Conservation (phyloP, 1,284 basidiomycete genomes). For the Apiotrichum akiyoshidainum region DNA sequence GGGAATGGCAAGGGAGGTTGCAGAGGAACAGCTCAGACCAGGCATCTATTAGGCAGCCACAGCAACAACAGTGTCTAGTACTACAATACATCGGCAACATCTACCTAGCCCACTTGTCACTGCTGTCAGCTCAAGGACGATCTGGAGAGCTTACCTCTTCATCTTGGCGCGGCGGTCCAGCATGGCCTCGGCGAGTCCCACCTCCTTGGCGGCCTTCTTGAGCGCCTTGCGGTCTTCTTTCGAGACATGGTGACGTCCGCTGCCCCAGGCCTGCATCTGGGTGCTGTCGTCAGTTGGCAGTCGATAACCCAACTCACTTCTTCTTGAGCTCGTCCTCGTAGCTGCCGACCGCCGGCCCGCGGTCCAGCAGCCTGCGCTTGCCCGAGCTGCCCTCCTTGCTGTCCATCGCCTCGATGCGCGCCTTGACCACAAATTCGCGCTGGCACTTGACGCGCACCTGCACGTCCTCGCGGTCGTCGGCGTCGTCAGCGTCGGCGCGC, state of each 20-base stretch:
- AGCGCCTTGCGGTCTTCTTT: constrained; percentile 61
- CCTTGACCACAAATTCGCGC: constrained; percentile 82
- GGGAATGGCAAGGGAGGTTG: background rate
- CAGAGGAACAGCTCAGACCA: background rate
- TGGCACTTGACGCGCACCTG: constrained; percentile 87
- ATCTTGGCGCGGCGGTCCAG: constrained; percentile 83
- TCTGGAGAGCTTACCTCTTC: constrained; percentile 66
- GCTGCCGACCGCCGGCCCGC: constrained; percentile 49
- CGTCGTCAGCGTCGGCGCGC: constrained; percentile 77
- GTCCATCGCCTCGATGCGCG: constrained; percentile 49
- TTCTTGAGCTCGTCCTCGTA: constrained; percentile 48
- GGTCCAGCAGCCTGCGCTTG: constrained; percentile 57
- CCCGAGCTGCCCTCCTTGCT: constrained; percentile 45
- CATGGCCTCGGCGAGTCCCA: constrained; percentile 79
- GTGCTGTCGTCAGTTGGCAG: constrained; percentile 52
- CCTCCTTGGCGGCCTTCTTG: constrained; percentile 80
- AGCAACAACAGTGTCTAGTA: background rate
- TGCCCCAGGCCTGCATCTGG: constrained; percentile 74
- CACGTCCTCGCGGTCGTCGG: constrained; percentile 75
- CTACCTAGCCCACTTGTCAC: constrained; percentile 46
- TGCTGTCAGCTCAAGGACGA: constrained; percentile 13
- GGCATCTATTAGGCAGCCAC: no score
- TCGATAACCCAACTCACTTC: constrained; percentile 42
- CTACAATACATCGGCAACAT: background rate
- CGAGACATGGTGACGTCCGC: constrained; percentile 65